Base-by-base conservation (phyloP, 2,329 filamentous ascomycete species). In the Claviceps maximensis region DNA sequence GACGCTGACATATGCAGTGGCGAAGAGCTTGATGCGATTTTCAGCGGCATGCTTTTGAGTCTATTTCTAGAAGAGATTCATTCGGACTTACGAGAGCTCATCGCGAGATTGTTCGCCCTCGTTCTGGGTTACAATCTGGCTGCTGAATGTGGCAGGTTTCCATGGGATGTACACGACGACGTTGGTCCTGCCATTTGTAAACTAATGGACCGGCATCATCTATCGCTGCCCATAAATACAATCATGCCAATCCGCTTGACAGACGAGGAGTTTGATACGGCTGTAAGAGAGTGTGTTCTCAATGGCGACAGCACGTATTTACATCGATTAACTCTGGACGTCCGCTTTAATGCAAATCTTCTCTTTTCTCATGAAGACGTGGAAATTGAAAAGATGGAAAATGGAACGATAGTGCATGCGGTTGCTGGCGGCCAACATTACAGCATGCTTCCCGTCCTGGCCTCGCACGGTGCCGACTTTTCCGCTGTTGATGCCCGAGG, bases 371-470 rank as follows among this genome's bases (percentile, higher is more conserved):
- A 51, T 2, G 45, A n/a, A 19, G 51, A 54, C 8, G 42, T 33
- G 42, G 19, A 40, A 5, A 42, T 29, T 8, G 63, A 62, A 1
- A 65, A 54, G 9, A 47, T 33, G 42, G 19, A 40, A 5, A 42
- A 36, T 8, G 63, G 62, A 1, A 65, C 62, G 1, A 59, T 68
- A 47, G 58, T 66, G n/a, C 67, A 69, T 38, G 58, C 61, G 31
- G 66, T 66, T 10, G 61, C 62, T 1, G 60, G 62, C 5, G 59
- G 59, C 2, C 52, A 55, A 3, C 57, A 63, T 4, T 33, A 58
- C 2, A 58, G 61, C 1, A 61, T 65, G 3, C 59, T 70, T 9
- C 53, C 61, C 2, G 23, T 62, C 3, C 60, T 71, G 5, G 54
- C 64, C 17, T 50, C 58, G 6, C 56, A 58, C 3, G 63, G 61